Evolutionary conservation across 2,329 filamentous ascomycete genomes (phyloP).

Genomic region (Cryphonectria japonica): DNA sequence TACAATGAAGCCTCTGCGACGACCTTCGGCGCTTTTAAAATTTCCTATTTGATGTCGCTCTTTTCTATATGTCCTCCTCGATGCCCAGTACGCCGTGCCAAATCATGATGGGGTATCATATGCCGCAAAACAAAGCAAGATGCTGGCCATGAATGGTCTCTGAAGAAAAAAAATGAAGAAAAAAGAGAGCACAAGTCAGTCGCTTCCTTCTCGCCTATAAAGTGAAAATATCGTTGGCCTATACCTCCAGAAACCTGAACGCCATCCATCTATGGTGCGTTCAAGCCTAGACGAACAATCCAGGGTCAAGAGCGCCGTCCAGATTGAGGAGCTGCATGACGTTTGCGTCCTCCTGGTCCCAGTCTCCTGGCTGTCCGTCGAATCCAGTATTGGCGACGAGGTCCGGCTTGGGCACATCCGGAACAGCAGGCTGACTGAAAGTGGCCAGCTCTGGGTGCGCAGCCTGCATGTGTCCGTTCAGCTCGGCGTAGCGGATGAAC

Average conservation of each 20-base stretch:
- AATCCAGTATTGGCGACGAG: neutral
- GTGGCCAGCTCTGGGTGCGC: conserved; percentile 34
- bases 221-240: neutral
- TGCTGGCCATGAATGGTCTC: neutral
- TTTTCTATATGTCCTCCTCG: neutral
- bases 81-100: neutral
- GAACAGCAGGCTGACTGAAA: neutral
- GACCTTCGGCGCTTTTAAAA: neutral
- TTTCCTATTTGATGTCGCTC: neutral
- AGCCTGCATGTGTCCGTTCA: conserved; percentile 49
- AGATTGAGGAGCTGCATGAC: conserved; percentile 35
- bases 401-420: neutral
- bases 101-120: conserved; percentile 15
- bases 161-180: neutral
- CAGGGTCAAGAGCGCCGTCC: conserved; percentile 26
- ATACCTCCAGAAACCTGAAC: neutral
- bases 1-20: neutral
- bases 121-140: neutral
- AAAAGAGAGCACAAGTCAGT: neutral
- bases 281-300: conserved; percentile 19
- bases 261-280: neutral
- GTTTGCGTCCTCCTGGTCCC: conserved; percentile 35
- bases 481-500: conserved; percentile 56
- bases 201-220: neutral
- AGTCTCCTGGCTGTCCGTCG: conserved; percentile 11